These are phyloP conservation scores for Sarocladium oryzae DNA, from an alignment of 2,329 filamentous ascomycete genomes.

Conservation along the genomic window DNA sequence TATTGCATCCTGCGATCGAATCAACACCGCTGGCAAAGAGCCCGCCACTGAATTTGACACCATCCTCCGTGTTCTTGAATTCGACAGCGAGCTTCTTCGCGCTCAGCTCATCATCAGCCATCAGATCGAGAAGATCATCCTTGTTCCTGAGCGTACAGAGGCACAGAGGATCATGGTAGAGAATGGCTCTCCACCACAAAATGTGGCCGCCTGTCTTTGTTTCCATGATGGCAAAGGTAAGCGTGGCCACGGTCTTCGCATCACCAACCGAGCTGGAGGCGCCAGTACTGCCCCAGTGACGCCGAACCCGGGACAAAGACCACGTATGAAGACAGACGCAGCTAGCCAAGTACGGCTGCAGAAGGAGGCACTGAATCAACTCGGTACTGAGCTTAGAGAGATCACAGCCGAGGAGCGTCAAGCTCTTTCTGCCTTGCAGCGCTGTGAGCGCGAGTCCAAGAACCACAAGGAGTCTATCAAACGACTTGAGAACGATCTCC, in stretches of 20 bases:
- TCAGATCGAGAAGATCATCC: conserved; percentile 74
- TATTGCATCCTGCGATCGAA: conserved; percentile 29
- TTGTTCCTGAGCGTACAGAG: conserved; percentile 62
- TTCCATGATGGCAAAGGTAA: conserved; percentile 52
- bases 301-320: conserved; percentile 38
- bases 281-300: conserved; percentile 35
- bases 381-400: conserved; percentile 47
- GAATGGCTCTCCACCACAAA: conserved; percentile 49
- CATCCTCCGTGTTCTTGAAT: conserved; percentile 71
- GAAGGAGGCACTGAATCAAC: conserved; percentile 42
- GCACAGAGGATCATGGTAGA: conserved; percentile 65
- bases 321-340: conserved; percentile 76
- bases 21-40: conserved; percentile 47
- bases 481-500: conserved; percentile 45
- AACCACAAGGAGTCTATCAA: conserved; percentile 33
- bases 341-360: conserved; percentile 56
- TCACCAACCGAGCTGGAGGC: conserved; percentile 38
- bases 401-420: conserved; percentile 42
- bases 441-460: conserved; percentile 37
- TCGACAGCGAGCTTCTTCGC: conserved; percentile 71
- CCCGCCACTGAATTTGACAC: conserved; percentile 70
- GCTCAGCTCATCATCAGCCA: conserved; percentile 80
- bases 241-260: conserved; percentile 52
- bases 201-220: conserved; percentile 68
- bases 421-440: conserved; percentile 30